Evolutionary conservation across 2,329 filamentous ascomycete species (phyloP), one percentile per base, ranked within the genome.

Genomic region (Huntiella moniliformis): DNA sequence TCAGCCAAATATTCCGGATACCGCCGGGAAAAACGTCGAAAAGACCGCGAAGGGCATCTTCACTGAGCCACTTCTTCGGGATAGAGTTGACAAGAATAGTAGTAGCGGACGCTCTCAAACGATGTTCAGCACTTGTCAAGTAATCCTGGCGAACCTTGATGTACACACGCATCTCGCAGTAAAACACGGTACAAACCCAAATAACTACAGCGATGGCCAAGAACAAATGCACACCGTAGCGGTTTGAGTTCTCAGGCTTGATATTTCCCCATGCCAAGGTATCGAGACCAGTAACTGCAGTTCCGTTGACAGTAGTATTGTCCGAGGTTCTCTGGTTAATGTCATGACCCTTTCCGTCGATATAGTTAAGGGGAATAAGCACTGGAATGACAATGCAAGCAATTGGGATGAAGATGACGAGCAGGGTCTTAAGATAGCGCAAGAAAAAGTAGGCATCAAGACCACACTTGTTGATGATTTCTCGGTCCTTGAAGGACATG

Each of bases 391-490:
- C 78, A 43, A 95, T 57, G 18, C 74, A 53, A 10, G 82, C 77
- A 47, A 94, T 76, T 1, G 91, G 86, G 35, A 93, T 64, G 58
- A 98, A 96, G 51, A 98, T 93, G 57, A 94, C 78, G 38, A 96
- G 71, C 4, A 96, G 74, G 60, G 57, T 72, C 52, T 73, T 73
- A 11, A 76, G 72, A 56, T 94, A 98, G 51, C 92, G 82, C 1
- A 98, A 70, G 60, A 98, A 98, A 66, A 96, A 94, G 63, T 94
- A 98, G 56, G 88, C 86, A 58, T 98, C 91, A 7, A 98, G 73
- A 13, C 91, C 91, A 54, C 88, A 95, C 61, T 95, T 93, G 45
- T 88, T 80, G 55, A 98, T 93, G 53, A 98, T 76, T 54, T 93
- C 84, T 10, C 83, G 70, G 51, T 83, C 72, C 67, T 75, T 60